Base-by-base conservation (phyloP, 2,329 filamentous ascomycete species). In the Teratosphaeriaceae sp. region DNA sequence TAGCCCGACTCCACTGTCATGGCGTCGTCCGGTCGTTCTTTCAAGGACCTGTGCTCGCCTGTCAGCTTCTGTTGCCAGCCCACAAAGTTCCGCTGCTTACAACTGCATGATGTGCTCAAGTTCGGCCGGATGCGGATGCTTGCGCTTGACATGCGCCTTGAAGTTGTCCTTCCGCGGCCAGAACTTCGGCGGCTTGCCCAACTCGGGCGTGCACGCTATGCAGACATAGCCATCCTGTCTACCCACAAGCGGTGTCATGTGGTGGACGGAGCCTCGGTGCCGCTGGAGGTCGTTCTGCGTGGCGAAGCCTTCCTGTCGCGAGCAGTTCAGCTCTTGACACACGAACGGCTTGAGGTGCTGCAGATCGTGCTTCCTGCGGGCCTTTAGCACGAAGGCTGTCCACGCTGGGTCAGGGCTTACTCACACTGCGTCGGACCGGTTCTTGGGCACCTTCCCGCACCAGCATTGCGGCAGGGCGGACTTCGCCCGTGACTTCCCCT, bases 141-240 rank as follows among this genome's bases (percentile, higher is more conserved):
- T 79, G 9, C 82, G 76, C 38, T 68, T 71, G 35, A 94, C 72
- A 59, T 96, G 89, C 26, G 83, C 79, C 47, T 82, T 82, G 62
- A 95, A 95, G 57, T 96, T 96, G 63, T 96, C 89, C 39, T 82
- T 71, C 18, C 89, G 78, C 1, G 84, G 83, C 86, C 86, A 95
- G 26, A 74, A 67, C 60, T 94, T 94, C 1, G 68, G 68, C 26
- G 12, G 29, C 48, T 71, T 80, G 19, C 66, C 70, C 55, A 84
- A 88, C 18, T 66, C 56, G 5, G 76, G 66, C 39, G 71, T 72
- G 58, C 85, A 92, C 43, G 71, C 74, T 50, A 75, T 86, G 29
- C 70, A 70, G 46, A 74, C 74, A 34, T 53, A 61, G 22, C 58
- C 58, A 31, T 41, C 42, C 16, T 67, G 70, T 0, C 65, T 67